These are phyloP conservation scores for Hypoxylon subgilvum DNA, from an alignment of 495 filamentous ascomycete genomes.

Conservation along the genomic window DNA sequence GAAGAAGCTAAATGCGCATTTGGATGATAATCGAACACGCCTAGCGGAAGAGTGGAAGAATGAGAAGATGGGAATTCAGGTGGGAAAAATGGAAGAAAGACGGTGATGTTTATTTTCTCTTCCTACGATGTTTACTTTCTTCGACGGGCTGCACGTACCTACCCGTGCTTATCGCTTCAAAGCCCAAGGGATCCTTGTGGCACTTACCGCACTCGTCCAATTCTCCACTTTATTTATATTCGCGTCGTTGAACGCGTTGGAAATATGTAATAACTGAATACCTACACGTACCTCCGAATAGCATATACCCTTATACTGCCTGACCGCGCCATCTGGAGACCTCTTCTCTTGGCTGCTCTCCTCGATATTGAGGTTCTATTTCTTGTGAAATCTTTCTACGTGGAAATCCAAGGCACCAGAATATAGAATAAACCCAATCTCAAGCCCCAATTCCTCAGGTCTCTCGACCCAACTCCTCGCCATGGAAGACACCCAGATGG, in stretches of 20 bases:
- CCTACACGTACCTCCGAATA: too few species aligned
- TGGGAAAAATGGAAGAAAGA: slow-evolving; percentile 25
- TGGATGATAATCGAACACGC: background rate
- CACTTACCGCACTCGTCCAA: too few species aligned
- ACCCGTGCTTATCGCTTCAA: too few species aligned
- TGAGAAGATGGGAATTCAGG: slow-evolving; percentile 3
- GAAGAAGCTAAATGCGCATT: slow-evolving; percentile 1
- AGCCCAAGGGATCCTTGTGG: too few species aligned
- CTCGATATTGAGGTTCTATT: too few species aligned
- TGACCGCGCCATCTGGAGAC: too few species aligned
- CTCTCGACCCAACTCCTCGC: background rate
- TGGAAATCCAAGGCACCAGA: background rate
- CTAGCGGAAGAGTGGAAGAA: slow-evolving; percentile 11
- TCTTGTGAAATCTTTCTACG: background rate
- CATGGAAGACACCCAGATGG: slow-evolving; percentile 56
- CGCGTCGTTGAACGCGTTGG: too few species aligned
- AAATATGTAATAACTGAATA: too few species aligned
- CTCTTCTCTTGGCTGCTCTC: too few species aligned
- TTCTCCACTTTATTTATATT: too few species aligned
- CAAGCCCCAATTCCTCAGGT: background rate
- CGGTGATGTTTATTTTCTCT: too few species aligned
- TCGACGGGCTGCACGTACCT: slow-evolving; percentile 17
- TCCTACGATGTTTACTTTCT: slow-evolving; percentile 36
- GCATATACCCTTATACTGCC: too few species aligned
- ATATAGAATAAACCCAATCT: background rate